Base-by-base conservation (phyloP, 805 yeast species). In the Wickerhamomyces tratensis region DNA sequence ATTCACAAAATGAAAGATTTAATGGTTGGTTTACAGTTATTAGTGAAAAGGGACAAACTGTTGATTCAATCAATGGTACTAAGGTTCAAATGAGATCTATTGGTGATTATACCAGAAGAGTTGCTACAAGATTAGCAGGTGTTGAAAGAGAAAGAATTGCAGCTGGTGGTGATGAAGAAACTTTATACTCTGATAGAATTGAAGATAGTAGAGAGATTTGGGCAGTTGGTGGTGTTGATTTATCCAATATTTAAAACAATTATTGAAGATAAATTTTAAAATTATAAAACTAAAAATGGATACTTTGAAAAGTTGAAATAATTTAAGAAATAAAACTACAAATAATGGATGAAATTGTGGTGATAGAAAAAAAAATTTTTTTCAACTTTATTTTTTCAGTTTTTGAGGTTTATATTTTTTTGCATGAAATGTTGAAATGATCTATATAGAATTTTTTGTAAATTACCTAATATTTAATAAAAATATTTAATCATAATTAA, bases 191-290 rank as follows among this genome's bases (percentile, higher is more conserved):
- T 48, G 97, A 89, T 58, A 74, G 86, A 54, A 75, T 74, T 53
- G 97, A 88, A 64, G 96, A 89, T 59, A 93, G 83, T 56, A 65
- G 62, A 40, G 96, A 89, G 61, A 79, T 88, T 27, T 87, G 95
- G 96, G 80, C 91, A 6, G 81, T 86, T 51, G 93, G 94, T 41
- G 79, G 82, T 37, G 77, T 77, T 44, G 84, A 78, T 44, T 39
- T 74, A 31, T 43, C 53, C 10, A 61, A 57, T 34, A 51, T 45
- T 30, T 62, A 40, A 46, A 29, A 8, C 10, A 10, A 8, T 27
- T 7, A 27, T 8, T 27, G 5, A 27, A 10, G 30, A 8, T 27
- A 27, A 10, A 8, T 20, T 20, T 20, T 20, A 20, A 20, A 20
- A 20, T 20, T 20, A 20, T 20, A 20, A 20, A 20, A 20, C 2